These are phyloP conservation scores for Trapa incisa DNA, from an alignment of 345 rosid species.

Conservation along the genomic window DNA sequence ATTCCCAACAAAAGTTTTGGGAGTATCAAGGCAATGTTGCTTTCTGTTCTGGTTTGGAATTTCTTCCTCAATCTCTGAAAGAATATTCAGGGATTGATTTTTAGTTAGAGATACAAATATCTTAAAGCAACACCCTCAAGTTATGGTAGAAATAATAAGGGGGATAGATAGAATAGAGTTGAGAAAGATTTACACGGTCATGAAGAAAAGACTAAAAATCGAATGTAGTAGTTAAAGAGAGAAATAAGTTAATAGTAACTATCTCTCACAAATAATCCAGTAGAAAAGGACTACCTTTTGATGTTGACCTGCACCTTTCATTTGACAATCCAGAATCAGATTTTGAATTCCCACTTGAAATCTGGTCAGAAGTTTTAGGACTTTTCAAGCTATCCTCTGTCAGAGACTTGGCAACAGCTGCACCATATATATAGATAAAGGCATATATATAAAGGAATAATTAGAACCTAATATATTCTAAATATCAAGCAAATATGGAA, in stretches of 20 bases:
- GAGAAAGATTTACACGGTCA: too few species aligned
- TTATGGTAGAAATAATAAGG: too few species aligned
- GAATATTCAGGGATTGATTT: constrained; percentile 4
- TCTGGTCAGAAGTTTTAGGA: constrained; percentile 24
- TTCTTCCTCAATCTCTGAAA: constrained; percentile 34
- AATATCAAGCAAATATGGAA: too few species aligned
- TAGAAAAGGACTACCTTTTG: constrained; percentile 30
- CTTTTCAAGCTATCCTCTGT: constrained; percentile 20
- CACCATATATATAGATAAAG: constrained; percentile 7
- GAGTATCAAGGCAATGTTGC: constrained; percentile 25
- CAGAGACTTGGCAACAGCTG: constrained; percentile 34
- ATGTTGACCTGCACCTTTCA: constrained; percentile 19
- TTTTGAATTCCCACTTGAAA: constrained; percentile 14
- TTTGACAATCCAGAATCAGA: constrained; percentile 23
- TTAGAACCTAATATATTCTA: too few species aligned
- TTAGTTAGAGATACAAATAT: too few species aligned
- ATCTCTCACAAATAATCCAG: background rate
- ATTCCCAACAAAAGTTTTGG: constrained; percentile 45
- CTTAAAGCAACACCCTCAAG: too few species aligned
- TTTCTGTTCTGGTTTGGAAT: constrained; percentile 29
- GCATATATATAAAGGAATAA: background rate
- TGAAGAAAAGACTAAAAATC: background rate
- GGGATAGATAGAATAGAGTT: too few species aligned
- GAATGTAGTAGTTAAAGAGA: background rate
- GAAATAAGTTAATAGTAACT: background rate